Conservation (phyloP, 306 rosid species). For the Dryas octopetala region DNA sequence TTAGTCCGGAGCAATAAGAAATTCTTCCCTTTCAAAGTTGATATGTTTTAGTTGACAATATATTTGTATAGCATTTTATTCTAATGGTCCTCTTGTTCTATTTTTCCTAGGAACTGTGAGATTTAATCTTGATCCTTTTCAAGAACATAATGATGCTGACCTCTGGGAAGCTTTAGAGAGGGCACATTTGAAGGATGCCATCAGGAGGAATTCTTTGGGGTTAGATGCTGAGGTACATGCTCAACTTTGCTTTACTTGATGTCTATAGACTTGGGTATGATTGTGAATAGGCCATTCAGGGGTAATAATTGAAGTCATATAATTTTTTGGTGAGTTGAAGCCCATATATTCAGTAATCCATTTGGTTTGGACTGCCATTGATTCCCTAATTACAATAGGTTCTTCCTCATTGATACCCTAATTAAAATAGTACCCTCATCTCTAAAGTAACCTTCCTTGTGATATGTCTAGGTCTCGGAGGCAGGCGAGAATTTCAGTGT, state of each 20-base stretch:
- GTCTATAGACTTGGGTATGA: neutral
- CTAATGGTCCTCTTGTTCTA: constrained; percentile 6
- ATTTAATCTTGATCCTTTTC: constrained; percentile 60
- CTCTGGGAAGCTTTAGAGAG: constrained; percentile 61
- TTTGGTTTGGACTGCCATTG: neutral
- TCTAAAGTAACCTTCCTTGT: constrained; percentile 7
- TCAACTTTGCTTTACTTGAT: constrained; percentile 9
- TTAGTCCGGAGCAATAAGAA: neutral
- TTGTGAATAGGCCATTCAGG: neutral
- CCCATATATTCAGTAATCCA: neutral
- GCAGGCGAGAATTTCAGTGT: constrained; percentile 93
- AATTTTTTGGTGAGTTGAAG: neutral
- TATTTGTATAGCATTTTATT: neutral
- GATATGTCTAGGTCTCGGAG: constrained; percentile 68
- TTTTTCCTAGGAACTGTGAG: constrained; percentile 44
- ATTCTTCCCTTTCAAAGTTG: neutral
- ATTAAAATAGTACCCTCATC: neutral
- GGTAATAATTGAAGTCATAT: neutral
- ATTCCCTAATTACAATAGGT: neutral
- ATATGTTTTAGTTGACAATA: neutral
- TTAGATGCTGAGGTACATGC: constrained; percentile 46
- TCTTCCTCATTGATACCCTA: neutral
- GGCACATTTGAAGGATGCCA: constrained; percentile 53
- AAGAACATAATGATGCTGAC: constrained; percentile 54
- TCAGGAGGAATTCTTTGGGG: constrained; percentile 45